Conservation (phyloP, 208 protist species). For the Hexamita inflata region DNA sequence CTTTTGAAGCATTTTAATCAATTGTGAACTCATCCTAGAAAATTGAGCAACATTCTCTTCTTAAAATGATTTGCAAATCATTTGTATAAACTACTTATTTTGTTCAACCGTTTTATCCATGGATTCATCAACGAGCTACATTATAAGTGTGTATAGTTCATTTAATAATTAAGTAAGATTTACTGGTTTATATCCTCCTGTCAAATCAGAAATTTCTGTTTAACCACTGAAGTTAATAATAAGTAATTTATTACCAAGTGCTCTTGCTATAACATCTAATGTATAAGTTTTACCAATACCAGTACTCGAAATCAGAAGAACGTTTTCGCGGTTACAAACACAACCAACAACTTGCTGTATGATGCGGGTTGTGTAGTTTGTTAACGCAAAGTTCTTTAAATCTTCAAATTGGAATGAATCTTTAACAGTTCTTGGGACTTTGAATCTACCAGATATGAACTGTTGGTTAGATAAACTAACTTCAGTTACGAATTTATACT, state of each 20-base stretch:
- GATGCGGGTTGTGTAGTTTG: conserved; percentile 66
- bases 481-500: neutral
- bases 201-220: conserved; percentile 87
- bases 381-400: conserved; percentile 67
- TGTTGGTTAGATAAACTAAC: neutral
- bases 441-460: neutral
- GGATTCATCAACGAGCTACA: neutral
- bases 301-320: conserved; percentile 87
- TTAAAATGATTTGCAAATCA: conserved; percentile 36
- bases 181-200: conserved; percentile 95
- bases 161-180: conserved; percentile 50
- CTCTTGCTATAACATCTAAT: conserved; percentile 60
- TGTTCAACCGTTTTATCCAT: neutral
- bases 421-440: neutral
- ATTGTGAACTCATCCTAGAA: too few relatives aligned
- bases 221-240: conserved; percentile 95
- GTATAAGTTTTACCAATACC: conserved; percentile 77
- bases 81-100: conserved; percentile 41
- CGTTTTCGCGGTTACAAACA: conserved; percentile 71
- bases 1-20: too few relatives aligned
- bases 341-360: conserved; percentile 74
- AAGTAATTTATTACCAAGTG: conserved; percentile 56
- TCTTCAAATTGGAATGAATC: conserved; percentile 62
- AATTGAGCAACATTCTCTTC: too few relatives aligned
- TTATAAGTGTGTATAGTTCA: neutral